Base-by-base conservation (phyloP, 2,329 filamentous ascomycete species). In the Colletotrichum liriopes region DNA sequence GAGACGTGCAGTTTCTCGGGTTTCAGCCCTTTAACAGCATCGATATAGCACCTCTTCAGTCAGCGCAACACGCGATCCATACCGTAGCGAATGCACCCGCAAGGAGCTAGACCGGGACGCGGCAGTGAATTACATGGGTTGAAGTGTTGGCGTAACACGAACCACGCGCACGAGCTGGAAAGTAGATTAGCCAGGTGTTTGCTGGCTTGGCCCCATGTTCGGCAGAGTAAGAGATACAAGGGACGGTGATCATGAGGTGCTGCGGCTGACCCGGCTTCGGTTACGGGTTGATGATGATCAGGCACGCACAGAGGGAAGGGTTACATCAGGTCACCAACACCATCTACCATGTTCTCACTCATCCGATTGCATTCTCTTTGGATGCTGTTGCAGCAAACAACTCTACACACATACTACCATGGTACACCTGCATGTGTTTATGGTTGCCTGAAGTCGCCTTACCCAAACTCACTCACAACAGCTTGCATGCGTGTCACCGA, bases 291-390 rank as follows among this genome's bases (percentile, higher is more conserved):
- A 32, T 26, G 69, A 69, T 60, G 59, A 72, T 72, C 65, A 69
- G 65, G 59, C 69, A 71, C 55, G 61, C 71, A 66, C 67, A 20
- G 61, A 73, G 49, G 54, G 55, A 66, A 47, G 61, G 62, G 54
- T 56, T 56, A 54, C 66, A 43, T 61, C 60, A 73, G 41, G 58
- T 54, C 9, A 45, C 35, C 26, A 9, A 23, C 41, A 32, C 65
- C 60, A 35, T 35, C 41, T 35, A 5, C 14, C 8, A 8, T 16
- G 20, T 23, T 16, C 37, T 29, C 32, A 23, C 20, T 41, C 45
- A 20, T 39, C 32, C 3, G 16, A 45, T 45, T 45, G 23, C 41
- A 16, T n/a, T 35, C 56, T 16, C 1, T 12, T 1, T 20, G 26
- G 39, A 16, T 16, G 9, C 14, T 20, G 39, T 47, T 41, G 26